Percentiles rank a stretch among this genome's conserved stretches.
Evolutionary conservation across 768 basidiomycete genomes (phyloP).

Genomic region (Hericium coralloides): DNA sequence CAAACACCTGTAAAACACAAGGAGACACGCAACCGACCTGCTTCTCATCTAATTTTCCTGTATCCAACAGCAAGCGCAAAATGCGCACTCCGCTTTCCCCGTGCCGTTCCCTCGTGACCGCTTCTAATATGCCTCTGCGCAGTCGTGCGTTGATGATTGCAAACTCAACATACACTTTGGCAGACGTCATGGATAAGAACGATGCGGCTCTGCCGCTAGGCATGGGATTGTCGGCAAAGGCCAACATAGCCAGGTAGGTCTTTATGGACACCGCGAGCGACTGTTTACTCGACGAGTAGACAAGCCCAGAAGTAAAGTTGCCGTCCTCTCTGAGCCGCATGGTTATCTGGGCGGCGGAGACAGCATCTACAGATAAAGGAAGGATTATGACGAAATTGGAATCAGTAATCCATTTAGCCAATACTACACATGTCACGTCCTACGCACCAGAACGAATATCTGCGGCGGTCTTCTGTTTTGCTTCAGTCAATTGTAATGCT

Average conservation of each 20-base stretch:
- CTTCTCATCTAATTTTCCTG: conserved; percentile 92
- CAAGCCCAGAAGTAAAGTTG: conserved; percentile 54
- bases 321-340: conserved; percentile 56
- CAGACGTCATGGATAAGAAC: conserved; percentile 52
- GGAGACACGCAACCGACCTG: conserved; percentile 45
- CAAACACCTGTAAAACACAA: conserved; percentile 1
- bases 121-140: conserved; percentile 63
- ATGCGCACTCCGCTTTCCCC: conserved; percentile 80
- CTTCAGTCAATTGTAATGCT: conserved; percentile 59
- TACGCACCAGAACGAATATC: conserved; percentile 57
- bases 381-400: neutral
- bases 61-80: conserved; percentile 64
- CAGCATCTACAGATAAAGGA: conserved; percentile 38
- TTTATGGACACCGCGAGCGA: conserved; percentile 52
- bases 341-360: conserved; percentile 55
- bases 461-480: conserved; percentile 46
- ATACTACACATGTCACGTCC: neutral
- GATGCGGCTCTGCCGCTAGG: conserved; percentile 57
- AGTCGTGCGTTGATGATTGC: conserved; percentile 60
- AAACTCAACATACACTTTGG: conserved; percentile 77
- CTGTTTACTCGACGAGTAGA: conserved; percentile 43
- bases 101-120: conserved; percentile 73
- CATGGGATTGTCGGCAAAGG: conserved; percentile 78
- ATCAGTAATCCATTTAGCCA: neutral
- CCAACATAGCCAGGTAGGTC: conserved; percentile 74